These are phyloP conservation scores for Babesia caballi DNA, from an alignment of 169 alveolate genomes.

Conservation along the genomic window DNA sequence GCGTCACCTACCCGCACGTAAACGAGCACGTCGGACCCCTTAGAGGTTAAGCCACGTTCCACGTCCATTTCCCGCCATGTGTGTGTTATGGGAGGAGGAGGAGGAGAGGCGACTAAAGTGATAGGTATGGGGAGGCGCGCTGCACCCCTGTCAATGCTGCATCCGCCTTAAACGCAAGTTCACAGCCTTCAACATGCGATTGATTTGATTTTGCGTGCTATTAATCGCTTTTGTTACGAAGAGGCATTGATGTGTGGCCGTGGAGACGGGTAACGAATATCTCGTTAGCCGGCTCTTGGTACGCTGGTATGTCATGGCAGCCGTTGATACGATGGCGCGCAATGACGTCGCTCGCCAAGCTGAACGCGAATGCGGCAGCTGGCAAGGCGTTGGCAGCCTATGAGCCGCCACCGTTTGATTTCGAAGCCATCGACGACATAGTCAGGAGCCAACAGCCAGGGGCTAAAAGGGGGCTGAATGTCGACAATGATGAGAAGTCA, in stretches of 20 bases:
- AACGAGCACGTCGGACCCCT: not conserved
- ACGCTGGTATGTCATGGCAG: not conserved
- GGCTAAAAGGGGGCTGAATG: not conserved
- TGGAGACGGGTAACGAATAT: no score
- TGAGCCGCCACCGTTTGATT: slow-evolving; percentile 29
- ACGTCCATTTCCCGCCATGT: slow-evolving; percentile 9
- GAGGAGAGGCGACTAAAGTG: not conserved
- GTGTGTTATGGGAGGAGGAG: not conserved
- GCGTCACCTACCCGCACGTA: slow-evolving; percentile 2
- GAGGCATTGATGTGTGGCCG: no score
- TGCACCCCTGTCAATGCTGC: no score
- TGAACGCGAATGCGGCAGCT: not conserved
- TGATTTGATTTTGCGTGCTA: no score
- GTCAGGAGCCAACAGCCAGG: not conserved
- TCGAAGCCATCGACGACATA: slow-evolving; percentile 14
- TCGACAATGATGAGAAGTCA: slow-evolving; percentile 1
- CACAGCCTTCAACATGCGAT: no score
- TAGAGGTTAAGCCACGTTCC: not conserved
- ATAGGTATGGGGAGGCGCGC: not conserved
- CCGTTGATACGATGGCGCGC: not conserved
- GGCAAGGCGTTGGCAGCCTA: not conserved
- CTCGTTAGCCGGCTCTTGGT: no score
- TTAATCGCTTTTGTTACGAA: no score
- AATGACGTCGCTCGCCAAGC: not conserved
- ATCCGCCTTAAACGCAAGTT: no score